Evolutionary conservation across 176 grass and related monocot species (phyloP).

Genomic region (Urochloa ruziziensis): DNA sequence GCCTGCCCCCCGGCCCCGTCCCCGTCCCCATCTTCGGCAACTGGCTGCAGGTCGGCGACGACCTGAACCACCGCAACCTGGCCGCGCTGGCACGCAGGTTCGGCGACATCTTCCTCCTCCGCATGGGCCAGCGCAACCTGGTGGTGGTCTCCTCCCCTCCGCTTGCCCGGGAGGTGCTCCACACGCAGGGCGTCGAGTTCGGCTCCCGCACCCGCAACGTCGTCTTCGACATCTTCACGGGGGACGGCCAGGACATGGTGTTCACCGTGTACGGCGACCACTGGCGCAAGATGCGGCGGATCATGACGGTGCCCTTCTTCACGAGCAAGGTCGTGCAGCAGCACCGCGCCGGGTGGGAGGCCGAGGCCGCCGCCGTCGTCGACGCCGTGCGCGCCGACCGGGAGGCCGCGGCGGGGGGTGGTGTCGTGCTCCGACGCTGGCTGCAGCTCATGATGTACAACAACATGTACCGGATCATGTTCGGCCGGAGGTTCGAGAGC

Average conservation of each 20-base stretch:
- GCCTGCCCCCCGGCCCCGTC: conserved; percentile 64
- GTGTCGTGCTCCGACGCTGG: conserved; percentile 61
- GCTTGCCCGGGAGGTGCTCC: conserved; percentile 76
- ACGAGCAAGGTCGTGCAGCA: conserved; percentile 92
- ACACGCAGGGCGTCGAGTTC: conserved; percentile 91
- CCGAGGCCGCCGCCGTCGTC: conserved; percentile 63
- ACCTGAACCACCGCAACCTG: conserved; percentile 91
- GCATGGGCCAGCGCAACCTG: conserved; percentile 84
- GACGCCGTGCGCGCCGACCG: conserved; percentile 59
- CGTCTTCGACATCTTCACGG: conserved; percentile 92
- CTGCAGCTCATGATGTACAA: conserved; percentile 98
- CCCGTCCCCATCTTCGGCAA: conserved; percentile 82
- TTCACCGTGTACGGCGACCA: conserved; percentile 94
- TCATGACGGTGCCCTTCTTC: conserved; percentile 95
- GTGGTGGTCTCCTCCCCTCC: conserved; percentile 68
- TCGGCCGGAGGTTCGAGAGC: conserved; percentile 71
- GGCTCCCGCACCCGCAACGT: conserved; percentile 90
- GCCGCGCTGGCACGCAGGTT: conserved; percentile 53
- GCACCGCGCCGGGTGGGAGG: conserved; percentile 71
- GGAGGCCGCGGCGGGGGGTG: conserved; percentile 43
- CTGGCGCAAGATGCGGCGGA: conserved; percentile 94
- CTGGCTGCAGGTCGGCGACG: conserved; percentile 91
- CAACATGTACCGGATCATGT: conserved; percentile 96
- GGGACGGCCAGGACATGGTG: conserved; percentile 87
- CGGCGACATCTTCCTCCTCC: conserved; percentile 82